Evolutionary conservation across 495 filamentous ascomycete species (phyloP).

Genomic region (Penicillium arizonense): DNA sequence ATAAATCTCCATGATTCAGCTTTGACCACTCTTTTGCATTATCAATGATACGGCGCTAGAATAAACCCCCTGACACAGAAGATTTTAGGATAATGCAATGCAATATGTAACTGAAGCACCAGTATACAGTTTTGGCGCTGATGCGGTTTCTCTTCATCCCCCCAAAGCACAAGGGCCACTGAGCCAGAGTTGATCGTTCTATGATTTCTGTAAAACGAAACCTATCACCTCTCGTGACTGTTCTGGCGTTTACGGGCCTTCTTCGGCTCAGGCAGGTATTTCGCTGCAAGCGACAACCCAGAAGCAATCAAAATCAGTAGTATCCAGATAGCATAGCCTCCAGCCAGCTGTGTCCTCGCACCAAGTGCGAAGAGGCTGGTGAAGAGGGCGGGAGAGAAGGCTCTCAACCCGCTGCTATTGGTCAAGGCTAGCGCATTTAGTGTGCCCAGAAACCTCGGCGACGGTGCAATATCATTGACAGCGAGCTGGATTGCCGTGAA

Average conservation of each 20-base stretch:
- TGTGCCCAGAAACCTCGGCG: slow-evolving; percentile 55
- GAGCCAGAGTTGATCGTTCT: no score
- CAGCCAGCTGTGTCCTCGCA: slow-evolving; percentile 50
- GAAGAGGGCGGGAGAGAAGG: slow-evolving; percentile 60
- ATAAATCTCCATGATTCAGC: no score
- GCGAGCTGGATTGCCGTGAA: slow-evolving; percentile 70
- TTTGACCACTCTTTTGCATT: no score
- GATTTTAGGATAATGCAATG: no score
- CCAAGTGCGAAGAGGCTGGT: slow-evolving; percentile 62
- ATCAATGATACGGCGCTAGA: no score
- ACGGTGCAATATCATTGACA: slow-evolving; percentile 66
- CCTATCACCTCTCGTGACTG: no score
- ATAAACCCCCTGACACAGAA: no score
- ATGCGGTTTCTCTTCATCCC: no score
- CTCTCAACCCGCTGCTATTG: slow-evolving; percentile 47
- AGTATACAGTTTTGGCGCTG: no score
- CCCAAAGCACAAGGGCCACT: no score
- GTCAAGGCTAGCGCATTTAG: slow-evolving; percentile 65
- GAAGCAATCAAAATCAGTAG: slow-evolving; percentile 50
- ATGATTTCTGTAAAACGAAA: no score
- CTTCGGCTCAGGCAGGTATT: slow-evolving; percentile 34
- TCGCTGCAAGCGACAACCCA: slow-evolving; percentile 41
- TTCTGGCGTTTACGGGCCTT: neutral
- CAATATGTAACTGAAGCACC: no score
- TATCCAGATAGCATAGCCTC: slow-evolving; percentile 67